Evolutionary conservation across 2,329 filamentous ascomycete genomes (phyloP).

Genomic region (Claviceps monticola): DNA sequence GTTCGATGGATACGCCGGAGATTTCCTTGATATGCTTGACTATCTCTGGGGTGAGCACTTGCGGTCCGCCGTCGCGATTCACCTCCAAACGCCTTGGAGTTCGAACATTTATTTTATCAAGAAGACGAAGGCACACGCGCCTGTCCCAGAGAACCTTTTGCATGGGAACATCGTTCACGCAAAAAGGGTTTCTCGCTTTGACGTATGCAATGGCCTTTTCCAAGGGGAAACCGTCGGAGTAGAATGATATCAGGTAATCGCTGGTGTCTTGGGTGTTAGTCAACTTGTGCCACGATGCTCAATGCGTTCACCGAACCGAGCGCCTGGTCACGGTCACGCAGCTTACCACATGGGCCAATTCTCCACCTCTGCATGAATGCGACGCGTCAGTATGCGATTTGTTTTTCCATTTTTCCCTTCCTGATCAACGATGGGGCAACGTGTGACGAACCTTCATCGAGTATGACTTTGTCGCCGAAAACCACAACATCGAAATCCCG

Average conservation of each 20-base stretch:
- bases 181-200: slow-evolving; percentile 85
- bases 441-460: slow-evolving; percentile 59
- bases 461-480: slow-evolving; percentile 96
- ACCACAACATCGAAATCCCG: slow-evolving; percentile 93
- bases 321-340: not conserved
- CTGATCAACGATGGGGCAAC: not conserved
- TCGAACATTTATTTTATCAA: slow-evolving; percentile 80
- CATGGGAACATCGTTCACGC: slow-evolving; percentile 95
- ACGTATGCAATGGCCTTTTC: slow-evolving; percentile 96
- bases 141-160: slow-evolving; percentile 96
- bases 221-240: slow-evolving; percentile 91
- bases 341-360: slow-evolving; percentile 82
- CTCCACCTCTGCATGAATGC: slow-evolving; percentile 51
- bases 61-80: slow-evolving; percentile 81
- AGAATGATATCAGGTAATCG: slow-evolving; percentile 96
- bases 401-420: not conserved
- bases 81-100: slow-evolving; percentile 84
- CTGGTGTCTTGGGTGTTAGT: slow-evolving; percentile 17
- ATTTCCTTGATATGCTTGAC: slow-evolving; percentile 67
- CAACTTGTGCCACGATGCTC: slow-evolving; percentile 16
- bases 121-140: slow-evolving; percentile 71
- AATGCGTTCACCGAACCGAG: slow-evolving; percentile 20
- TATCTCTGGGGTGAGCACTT: slow-evolving; percentile 62
- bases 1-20: slow-evolving; percentile 63
- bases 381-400: not conserved